Conservation (phyloP, 192 early-diverging fungal species). For the Linnemannia hyalina region DNA sequence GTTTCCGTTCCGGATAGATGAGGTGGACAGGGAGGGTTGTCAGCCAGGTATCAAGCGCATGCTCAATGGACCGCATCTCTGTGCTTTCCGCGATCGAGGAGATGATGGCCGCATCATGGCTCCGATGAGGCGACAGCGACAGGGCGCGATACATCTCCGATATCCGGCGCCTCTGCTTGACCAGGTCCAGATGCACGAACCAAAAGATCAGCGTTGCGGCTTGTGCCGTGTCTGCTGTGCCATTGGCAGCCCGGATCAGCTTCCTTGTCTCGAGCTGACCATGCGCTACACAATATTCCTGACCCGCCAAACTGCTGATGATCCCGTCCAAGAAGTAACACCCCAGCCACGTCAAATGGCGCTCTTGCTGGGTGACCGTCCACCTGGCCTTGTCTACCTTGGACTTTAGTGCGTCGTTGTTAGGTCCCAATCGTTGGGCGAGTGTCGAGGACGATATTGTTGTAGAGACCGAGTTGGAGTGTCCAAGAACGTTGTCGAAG, state of each 20-base stretch:
- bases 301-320: conserved; percentile 13
- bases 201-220: conserved; percentile 42
- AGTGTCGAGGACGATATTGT: background rate
- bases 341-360: conserved; percentile 34
- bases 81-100: conserved; percentile 5
- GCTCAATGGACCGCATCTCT: conserved; percentile 24
- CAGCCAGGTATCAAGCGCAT: conserved; percentile 31
- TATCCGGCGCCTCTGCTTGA: conserved; percentile 31
- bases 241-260: conserved; percentile 31
- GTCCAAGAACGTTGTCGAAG: background rate
- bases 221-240: conserved; percentile 15
- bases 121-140: background rate
- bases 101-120: background rate
- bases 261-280: conserved; percentile 24
- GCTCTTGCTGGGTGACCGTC: conserved; percentile 24
- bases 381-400: conserved; percentile 5
- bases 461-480: conserved; percentile 4
- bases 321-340: conserved; percentile 47
- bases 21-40: conserved; percentile 23
- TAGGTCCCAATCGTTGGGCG: background rate
- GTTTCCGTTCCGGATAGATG: background rate
- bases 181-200: conserved; percentile 40
- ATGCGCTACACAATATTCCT: conserved; percentile 15
- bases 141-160: conserved; percentile 33
- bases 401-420: background rate